phyloP scores from a whole-genome alignment of 1,139 yeast genomes.

The Debaryomyces sp. region DNA sequence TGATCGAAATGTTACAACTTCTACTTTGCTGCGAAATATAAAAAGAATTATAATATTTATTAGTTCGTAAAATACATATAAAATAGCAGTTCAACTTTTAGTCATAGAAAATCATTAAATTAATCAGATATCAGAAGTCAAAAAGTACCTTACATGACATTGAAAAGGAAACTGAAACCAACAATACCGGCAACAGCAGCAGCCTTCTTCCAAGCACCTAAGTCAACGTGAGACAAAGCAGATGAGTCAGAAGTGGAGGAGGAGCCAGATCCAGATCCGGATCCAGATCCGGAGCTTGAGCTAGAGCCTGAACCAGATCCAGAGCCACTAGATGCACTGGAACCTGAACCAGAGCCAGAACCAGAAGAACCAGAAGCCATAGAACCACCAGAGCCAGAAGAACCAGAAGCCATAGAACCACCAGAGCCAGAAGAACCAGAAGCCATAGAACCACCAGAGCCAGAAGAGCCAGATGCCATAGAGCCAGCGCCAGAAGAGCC shows the following conservation, averaged over 20 bases:
- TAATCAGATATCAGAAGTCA: not conserved
- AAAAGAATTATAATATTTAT: not conserved
- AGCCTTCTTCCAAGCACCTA: constrained; percentile 45
- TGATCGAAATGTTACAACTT: not conserved
- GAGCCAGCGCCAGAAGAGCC: too few species aligned
- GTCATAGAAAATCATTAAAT: constrained; percentile 4
- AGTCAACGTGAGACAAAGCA: constrained; percentile 16
- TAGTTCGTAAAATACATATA: constrained; percentile 6
- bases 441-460: constrained; percentile 16
- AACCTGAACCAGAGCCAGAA: constrained; percentile 18
- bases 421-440: constrained; percentile 20
- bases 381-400: constrained; percentile 22
- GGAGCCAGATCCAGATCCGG: constrained; percentile 15
- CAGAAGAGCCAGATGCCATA: constrained; percentile 20
- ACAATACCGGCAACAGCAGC: constrained; percentile 40
- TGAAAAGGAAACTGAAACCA: constrained; percentile 40
- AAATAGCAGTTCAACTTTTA: not conserved
- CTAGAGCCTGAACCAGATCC: too few species aligned
- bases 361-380: constrained; percentile 17
- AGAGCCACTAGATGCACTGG: constrained; percentile 21
- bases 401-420: constrained; percentile 16
- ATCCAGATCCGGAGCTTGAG: constrained; percentile 16
- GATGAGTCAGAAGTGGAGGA: constrained; percentile 14
- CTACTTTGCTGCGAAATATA: not conserved
- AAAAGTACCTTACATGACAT: constrained; percentile 26